A percentile compares a stretch with the other conserved stretches of the same genome.
These are phyloP conservation scores for Crithidia fasciculata DNA, from an alignment of 208 protist genomes.

Conservation along the genomic window DNA sequence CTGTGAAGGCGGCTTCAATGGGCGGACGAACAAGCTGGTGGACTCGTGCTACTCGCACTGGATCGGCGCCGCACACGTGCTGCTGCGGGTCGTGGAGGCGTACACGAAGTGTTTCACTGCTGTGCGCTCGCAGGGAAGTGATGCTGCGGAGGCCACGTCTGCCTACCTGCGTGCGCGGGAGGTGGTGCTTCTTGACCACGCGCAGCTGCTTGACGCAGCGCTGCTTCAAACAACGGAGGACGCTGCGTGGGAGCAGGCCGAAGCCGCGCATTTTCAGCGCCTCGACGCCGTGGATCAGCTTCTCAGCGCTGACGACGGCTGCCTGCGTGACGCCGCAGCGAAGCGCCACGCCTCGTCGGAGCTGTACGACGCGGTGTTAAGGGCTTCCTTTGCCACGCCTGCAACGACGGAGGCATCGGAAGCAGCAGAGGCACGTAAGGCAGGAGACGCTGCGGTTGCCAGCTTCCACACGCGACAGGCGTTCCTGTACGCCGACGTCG, in stretches of 20 bases:
- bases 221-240: conserved; percentile 14
- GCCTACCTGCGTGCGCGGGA: conserved; percentile 51
- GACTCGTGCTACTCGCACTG: conserved; percentile 98
- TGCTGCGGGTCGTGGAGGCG: conserved; percentile 57
- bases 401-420: background rate
- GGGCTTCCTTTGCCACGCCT: background rate
- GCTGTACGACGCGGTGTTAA: conserved; percentile 22
- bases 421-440: background rate
- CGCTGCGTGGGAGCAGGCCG: conserved; percentile 46
- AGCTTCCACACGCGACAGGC: conserved; percentile 12
- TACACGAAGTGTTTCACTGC: conserved; percentile 43
- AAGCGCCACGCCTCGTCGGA: background rate
- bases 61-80: conserved; percentile 89
- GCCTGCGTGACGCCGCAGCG: conserved; percentile 1
- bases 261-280: conserved; percentile 30
- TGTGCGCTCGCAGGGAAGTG: background rate
- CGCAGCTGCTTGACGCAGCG: conserved; percentile 62
- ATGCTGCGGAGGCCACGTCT: background rate
- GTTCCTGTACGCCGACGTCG: conserved; percentile 56
- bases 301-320: conserved; percentile 37
- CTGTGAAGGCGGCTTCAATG: conserved; percentile 94
- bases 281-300: conserved; percentile 41
- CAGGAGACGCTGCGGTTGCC: background rate
- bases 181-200: conserved; percentile 69
- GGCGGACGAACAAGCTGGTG: conserved; percentile 97